Evolutionary conservation across 768 basidiomycete species (phyloP), one percentile per base, ranked within the genome.

Genomic region (Phylloporus arenicola): DNA sequence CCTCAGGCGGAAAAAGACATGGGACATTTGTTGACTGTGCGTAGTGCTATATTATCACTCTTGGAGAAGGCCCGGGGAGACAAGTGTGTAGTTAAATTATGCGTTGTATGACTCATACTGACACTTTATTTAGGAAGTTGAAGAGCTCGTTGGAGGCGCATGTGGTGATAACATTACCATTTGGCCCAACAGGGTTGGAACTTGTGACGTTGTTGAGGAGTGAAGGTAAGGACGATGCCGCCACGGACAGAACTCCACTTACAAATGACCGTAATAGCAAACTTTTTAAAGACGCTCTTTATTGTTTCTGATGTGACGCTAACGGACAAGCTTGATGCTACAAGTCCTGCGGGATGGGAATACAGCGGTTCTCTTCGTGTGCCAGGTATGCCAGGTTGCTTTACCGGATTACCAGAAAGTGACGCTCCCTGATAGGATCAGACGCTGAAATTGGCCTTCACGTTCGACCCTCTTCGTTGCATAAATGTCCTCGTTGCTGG

Each of bases 401-500:
- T 8, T 48, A n/a, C 3, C 27, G 10, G 13, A 47, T 33, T 48
- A 17, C 4, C 39, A 16, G 39, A 8, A 20, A 35, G 39, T 42
- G 38, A 39, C n/a, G 14, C 19, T 37, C 19, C 29, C 17, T 12
- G 1, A 24, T 44, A 57, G 60, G 54, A 12, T 58, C 52, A 35
- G 51, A 48, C 27, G 48, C 45, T 19, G 54, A 53, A 12, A 51
- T 83, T 3, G 69, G 66, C 0, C 68, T 91, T 47, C 75, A 77
- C 13, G 71, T 88, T n/a, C 73, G 75, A 16, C 85, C 88, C 14
- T 80, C 90, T 11, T 69, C 66, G 4, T 53, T 68, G 45, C 61
- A 72, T 19, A 94, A 95, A 65, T 98, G 95, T 64, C 89, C 92
- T 20, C 79, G 94, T 14, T 98, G 95, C 66, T 96, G 94, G 92